Evolutionary conservation across 192 early-diverging fungal genomes (phyloP), one percentile per base, ranked within the genome.

Genomic region (Gigaspora rosea): DNA sequence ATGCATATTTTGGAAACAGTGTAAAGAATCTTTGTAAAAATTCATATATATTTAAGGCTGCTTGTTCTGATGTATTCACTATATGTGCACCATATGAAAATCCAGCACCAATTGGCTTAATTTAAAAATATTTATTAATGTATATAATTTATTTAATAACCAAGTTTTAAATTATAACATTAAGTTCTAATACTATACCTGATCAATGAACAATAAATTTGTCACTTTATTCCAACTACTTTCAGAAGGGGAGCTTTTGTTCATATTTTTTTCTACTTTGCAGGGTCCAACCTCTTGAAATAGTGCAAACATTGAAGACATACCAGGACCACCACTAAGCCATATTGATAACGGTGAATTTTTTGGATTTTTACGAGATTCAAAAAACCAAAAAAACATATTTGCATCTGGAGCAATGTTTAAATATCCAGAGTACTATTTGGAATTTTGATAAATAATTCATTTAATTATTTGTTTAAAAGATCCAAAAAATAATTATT

Each of bases 341-440:
- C 91, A 93, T 57, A 94, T 79, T 2, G 90, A 76, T 47, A 92
- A 79, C 6, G 96, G 96, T 71, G 94, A 95, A 33, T 82, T 87
- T 78, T 83, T 79, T n/a, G 91, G 90, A 58, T 87, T 83, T 70
- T 87, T 87, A 79, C 94, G 92, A 4, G 93, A 92, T 82, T 96
- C 96, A 83, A 99, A 98, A 88, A 99, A 99, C 93, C 94, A 96
- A 83, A 94, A 96, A 87, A 94, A 66, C 4, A 66, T 8, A 8
- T 66, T 33, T 18, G 36, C 16, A 41, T 35, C 20, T 13, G 20
- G 64, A 33, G 20, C 11, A 8, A 66, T 13, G 20, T 66, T n/a
- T 7, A 66, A 33, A 46, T 66, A 66, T 0, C 64, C 64, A 18
- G 64, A 66, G 35, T 66, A 66, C 64, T 66, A 66, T 8, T 41